Conservation (phyloP, 2,329 filamentous ascomycete genomes). For the Fusarium newnesense region DNA sequence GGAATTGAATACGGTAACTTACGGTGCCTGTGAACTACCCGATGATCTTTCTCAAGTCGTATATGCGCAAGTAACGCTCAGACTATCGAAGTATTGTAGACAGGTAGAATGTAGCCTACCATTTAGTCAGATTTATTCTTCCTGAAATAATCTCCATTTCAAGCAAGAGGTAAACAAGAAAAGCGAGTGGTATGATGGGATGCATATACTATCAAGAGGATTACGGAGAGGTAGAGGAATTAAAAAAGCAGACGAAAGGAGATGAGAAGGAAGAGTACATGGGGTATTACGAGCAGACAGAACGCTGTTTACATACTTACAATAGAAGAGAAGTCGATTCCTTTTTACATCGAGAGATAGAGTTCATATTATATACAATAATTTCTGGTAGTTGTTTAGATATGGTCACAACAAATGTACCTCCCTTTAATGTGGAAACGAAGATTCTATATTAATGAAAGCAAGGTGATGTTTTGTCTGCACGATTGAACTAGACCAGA, state of each 20-base stretch:
- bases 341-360: not conserved
- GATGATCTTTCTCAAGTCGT: not conserved
- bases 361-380: not conserved
- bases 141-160: too few species aligned
- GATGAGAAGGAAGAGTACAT: not conserved
- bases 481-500: not conserved
- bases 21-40: not conserved
- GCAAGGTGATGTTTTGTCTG: not conserved
- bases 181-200: not conserved
- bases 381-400: not conserved
- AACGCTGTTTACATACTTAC: not conserved
- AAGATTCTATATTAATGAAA: not conserved
- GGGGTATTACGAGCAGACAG: not conserved
- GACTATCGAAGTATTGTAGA: not conserved
- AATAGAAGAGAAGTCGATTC: not conserved
- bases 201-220: not conserved
- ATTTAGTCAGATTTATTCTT: not conserved
- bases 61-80: not conserved
- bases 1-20: not conserved
- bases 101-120: not conserved
- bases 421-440: not conserved
- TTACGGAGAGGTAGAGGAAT: not conserved
- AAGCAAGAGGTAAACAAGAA: not conserved
- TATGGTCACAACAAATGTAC: not conserved
- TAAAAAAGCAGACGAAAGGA: not conserved